phyloP scores from a whole-genome alignment of 371 early-diverging fungal species.

The Fennellomyces sp. region DNA sequence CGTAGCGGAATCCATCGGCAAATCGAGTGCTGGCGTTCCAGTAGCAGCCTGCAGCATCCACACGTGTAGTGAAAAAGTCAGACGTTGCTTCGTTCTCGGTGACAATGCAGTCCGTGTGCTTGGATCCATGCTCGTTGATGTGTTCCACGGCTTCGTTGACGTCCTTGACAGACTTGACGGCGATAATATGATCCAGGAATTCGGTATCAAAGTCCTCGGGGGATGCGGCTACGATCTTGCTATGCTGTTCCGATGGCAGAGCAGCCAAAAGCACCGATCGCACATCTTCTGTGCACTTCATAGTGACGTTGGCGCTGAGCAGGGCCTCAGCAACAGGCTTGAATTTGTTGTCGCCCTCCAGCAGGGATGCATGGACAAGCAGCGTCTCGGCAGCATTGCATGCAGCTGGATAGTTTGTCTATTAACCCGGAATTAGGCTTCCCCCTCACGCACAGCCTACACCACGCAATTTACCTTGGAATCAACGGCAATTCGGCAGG shows the following conservation, averaged over 20 bases:
- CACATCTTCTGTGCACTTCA: slow-evolving; percentile 60
- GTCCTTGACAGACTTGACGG: slow-evolving; percentile 77
- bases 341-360: slow-evolving; percentile 47
- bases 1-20: slow-evolving; percentile 98
- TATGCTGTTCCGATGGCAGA: slow-evolving; percentile 12
- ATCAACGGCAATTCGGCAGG: slow-evolving; percentile 82
- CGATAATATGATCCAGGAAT: slow-evolving; percentile 85
- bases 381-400: slow-evolving; percentile 95
- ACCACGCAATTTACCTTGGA: slow-evolving; percentile 88
- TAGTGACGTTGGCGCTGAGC: slow-evolving; percentile 57
- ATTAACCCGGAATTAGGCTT: not conserved
- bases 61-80: slow-evolving; percentile 84
- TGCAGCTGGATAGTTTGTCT: slow-evolving; percentile 94
- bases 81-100: slow-evolving; percentile 78
- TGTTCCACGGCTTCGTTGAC: slow-evolving; percentile 86
- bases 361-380: slow-evolving; percentile 72
- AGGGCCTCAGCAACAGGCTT: slow-evolving; percentile 57
- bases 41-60: slow-evolving; percentile 97
- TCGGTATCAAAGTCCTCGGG: slow-evolving; percentile 85
- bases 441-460: no score
- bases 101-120: slow-evolving; percentile 94
- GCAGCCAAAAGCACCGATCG: slow-evolving; percentile 21
- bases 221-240: slow-evolving; percentile 26
- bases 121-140: slow-evolving; percentile 90
- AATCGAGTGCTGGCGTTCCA: slow-evolving; percentile 97